Evolutionary conservation across 1,284 basidiomycete genomes (phyloP).

Genomic region (Takashimella koratensis): DNA sequence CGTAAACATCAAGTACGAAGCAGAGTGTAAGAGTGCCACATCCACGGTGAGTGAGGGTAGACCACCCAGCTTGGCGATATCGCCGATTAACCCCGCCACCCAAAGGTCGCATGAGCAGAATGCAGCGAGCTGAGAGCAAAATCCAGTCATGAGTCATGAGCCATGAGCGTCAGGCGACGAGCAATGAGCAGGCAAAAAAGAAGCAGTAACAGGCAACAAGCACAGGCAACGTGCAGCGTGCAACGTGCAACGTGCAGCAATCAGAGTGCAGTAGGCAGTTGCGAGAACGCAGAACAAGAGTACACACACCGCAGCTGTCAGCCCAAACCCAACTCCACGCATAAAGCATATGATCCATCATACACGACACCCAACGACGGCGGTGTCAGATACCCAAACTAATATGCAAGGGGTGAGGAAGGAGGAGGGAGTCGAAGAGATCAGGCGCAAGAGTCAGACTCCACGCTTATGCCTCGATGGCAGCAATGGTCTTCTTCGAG

Average conservation of each 20-base stretch:
- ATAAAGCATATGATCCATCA: slow-evolving; percentile 42
- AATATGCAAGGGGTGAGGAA: background rate
- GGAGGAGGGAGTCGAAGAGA: background rate
- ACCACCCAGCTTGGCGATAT: no score
- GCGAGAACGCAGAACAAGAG: background rate
- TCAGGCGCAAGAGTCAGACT: slow-evolving; percentile 1
- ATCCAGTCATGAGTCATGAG: no score
- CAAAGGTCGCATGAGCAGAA: no score
- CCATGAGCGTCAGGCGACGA: no score
- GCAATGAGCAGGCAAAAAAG: background rate
- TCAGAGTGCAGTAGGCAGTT: no score
- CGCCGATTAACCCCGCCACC: no score
- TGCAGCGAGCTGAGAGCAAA: no score
- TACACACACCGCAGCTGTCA: background rate
- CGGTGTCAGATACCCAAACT: background rate
- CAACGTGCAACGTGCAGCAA: background rate
- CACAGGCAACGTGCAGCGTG: background rate
- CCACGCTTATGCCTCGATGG: slow-evolving; percentile 49
- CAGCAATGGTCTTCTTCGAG: slow-evolving; percentile 47
- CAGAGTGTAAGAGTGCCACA: no score
- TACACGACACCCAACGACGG: slow-evolving; percentile 32
- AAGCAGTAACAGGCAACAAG: background rate
- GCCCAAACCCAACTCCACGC: no score
- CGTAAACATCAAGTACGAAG: no score
- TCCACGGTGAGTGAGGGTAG: no score